These are phyloP conservation scores for Phaeoacremonium minimum DNA, from an alignment of 2,329 filamentous ascomycete species.

Conservation along the genomic window DNA sequence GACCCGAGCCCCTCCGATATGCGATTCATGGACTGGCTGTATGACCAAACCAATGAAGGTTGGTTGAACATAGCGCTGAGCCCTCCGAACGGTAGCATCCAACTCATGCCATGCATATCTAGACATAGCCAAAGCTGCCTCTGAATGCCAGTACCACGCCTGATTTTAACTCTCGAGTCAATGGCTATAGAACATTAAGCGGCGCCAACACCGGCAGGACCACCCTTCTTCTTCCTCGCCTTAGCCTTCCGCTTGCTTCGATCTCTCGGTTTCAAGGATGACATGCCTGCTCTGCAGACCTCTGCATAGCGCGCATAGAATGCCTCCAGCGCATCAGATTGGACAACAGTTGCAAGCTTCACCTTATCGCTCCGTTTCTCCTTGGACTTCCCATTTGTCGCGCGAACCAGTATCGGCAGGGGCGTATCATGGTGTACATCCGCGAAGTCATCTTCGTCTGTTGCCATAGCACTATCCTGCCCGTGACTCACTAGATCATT, in stretches of 20 bases:
- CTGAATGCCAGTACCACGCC: no score
- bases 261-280: constrained; percentile 86
- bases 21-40: no score
- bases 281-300: constrained; percentile 85
- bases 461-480: constrained; percentile 35
- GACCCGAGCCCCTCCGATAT: no score
- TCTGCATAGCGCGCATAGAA: constrained; percentile 89
- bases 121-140: no score
- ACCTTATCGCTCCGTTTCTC: constrained; percentile 53
- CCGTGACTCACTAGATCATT: constrained; percentile 38
- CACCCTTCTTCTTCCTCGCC: constrained; percentile 65
- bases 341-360: constrained; percentile 80
- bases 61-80: no score
- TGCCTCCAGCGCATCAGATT: constrained; percentile 66
- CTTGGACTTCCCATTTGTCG: constrained; percentile 72
- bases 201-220: constrained; percentile 11
- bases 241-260: constrained; percentile 81
- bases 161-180: no score
- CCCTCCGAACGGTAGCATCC: constrained; percentile 1
- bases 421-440: constrained; percentile 56
- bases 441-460: constrained; percentile 48
- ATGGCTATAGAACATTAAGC: background rate
- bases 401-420: constrained; percentile 74
- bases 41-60: no score
- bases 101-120: constrained; percentile 2